A percentile compares a stretch with the other conserved stretches of the same genome.
Evolutionary conservation across 225 moss, liverwort and hornwort species (phyloP).

Genomic region (Bryum argenteum): DNA sequence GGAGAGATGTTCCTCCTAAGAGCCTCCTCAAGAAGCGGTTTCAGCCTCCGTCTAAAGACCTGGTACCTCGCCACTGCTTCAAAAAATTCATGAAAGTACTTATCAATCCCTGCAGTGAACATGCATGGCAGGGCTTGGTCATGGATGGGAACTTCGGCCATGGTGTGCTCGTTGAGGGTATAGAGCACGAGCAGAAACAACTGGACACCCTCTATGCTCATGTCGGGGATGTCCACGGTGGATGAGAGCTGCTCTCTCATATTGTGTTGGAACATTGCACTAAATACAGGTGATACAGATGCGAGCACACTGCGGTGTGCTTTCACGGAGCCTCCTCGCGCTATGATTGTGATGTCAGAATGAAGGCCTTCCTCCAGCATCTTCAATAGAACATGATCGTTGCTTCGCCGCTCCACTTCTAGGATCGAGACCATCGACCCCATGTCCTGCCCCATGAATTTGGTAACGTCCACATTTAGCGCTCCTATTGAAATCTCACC

Average conservation of each 20-base stretch:
- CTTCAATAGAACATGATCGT: not conserved
- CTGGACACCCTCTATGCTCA: not conserved
- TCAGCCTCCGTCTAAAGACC: no score
- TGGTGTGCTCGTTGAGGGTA: not conserved
- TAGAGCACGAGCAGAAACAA: constrained; percentile 19
- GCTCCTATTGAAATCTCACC: no score
- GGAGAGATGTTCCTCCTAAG: no score
- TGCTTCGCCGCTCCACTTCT: not conserved
- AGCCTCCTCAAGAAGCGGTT: no score
- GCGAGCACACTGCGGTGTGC: constrained; percentile 24
- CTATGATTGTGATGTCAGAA: not conserved
- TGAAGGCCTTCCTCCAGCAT: constrained; percentile 18
- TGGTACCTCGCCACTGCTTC: no score
- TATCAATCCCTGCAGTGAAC: no score
- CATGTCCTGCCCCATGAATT: no score
- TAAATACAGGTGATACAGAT: not conserved
- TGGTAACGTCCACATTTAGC: no score
- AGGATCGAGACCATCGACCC: no score
- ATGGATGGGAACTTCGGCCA: no score
- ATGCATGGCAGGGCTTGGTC: not conserved
- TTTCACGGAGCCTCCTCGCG: not conserved
- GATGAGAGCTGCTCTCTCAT: constrained; percentile 13
- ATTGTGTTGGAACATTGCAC: not conserved
- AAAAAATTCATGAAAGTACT: no score
- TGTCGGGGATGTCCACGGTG: not conserved